phyloP scores from a whole-genome alignment of 176 grass and related monocot species.

The Carex kokanica region DNA sequence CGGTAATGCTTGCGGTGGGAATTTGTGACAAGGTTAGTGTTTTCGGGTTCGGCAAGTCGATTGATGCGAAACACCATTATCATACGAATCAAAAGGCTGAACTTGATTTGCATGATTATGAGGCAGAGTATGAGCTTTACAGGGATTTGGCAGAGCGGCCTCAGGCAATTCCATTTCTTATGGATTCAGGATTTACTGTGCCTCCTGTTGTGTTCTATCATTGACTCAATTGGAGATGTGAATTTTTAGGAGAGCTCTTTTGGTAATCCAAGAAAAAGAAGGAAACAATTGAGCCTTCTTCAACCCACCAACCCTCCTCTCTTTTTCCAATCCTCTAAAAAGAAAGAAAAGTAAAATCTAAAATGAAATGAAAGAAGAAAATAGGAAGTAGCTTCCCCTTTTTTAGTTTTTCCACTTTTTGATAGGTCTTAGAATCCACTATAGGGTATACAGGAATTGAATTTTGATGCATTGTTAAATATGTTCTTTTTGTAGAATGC shows the following conservation, averaged over 20 bases:
- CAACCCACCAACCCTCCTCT: not conserved
- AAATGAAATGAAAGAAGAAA: no score
- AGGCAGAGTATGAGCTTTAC: conserved; percentile 91
- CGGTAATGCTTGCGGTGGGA: conserved; percentile 79
- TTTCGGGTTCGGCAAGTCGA: conserved; percentile 75
- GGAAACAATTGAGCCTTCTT: not conserved
- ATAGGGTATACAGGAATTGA: not conserved
- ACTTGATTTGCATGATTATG: conserved; percentile 90
- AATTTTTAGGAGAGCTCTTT: not conserved
- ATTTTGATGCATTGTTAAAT: conserved; percentile 9
- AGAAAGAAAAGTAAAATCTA: no score
- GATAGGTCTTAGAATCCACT: not conserved
- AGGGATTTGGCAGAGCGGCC: conserved; percentile 50
- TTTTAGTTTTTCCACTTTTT: not conserved
- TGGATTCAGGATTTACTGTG: conserved; percentile 46
- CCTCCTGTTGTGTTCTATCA: conserved; percentile 76
- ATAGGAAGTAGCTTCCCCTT: not conserved
- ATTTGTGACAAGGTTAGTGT: conserved; percentile 76
- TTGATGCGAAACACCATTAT: conserved; percentile 85
- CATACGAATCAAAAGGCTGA: conserved; percentile 86
- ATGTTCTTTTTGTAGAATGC: not conserved
- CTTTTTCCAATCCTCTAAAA: not conserved
- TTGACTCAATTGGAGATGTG: conserved; percentile 19
- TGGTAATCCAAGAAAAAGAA: not conserved
- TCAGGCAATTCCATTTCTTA: conserved; percentile 82